A percentile compares a stretch with the other conserved stretches of the same genome.
Evolutionary conservation across 1,284 basidiomycete species (phyloP).

Genomic region (Rhizopogon hawkerae): DNA sequence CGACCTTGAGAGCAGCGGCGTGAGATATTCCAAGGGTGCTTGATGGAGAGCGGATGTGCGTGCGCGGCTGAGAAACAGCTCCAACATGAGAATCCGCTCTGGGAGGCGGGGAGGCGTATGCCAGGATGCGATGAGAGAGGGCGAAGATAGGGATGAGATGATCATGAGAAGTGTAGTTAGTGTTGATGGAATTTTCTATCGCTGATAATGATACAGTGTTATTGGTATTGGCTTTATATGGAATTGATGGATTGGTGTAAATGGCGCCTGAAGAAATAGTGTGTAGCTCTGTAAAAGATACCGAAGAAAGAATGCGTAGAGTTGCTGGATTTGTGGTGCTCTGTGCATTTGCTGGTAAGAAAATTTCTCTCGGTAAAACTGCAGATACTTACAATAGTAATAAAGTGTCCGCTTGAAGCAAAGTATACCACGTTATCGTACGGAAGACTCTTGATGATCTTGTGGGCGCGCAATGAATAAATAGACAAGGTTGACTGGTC

Average conservation of each 20-base stretch:
- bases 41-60: slow-evolving; percentile 17
- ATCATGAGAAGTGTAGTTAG: slow-evolving; percentile 10
- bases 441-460: slow-evolving; percentile 42
- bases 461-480: slow-evolving; percentile 54
- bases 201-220: slow-evolving; percentile 33
- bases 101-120: slow-evolving; percentile 44
- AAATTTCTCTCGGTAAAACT: background rate
- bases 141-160: slow-evolving; percentile 42
- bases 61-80: slow-evolving; percentile 18
- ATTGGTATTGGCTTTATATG: slow-evolving; percentile 26
- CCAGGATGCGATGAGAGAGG: slow-evolving; percentile 54
- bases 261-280: slow-evolving; percentile 42
- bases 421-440: slow-evolving; percentile 41
- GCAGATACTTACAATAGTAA: slow-evolving; percentile 46
- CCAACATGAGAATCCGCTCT: slow-evolving; percentile 20
- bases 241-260: slow-evolving; percentile 21
- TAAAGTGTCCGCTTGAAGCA: slow-evolving; percentile 40
- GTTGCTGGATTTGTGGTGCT: slow-evolving; percentile 48
- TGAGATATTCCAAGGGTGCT: slow-evolving; percentile 28
- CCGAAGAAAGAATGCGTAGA: slow-evolving; percentile 49
- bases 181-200: slow-evolving; percentile 19
- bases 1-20: slow-evolving; percentile 47
- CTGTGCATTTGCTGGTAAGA: slow-evolving; percentile 27
- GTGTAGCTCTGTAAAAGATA: slow-evolving; percentile 44
- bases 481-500: slow-evolving; percentile 36